Evolutionary conservation across 2,329 filamentous ascomycete species (phyloP), one percentile per base, ranked within the genome.

Genomic region (Neonectria hederae): DNA sequence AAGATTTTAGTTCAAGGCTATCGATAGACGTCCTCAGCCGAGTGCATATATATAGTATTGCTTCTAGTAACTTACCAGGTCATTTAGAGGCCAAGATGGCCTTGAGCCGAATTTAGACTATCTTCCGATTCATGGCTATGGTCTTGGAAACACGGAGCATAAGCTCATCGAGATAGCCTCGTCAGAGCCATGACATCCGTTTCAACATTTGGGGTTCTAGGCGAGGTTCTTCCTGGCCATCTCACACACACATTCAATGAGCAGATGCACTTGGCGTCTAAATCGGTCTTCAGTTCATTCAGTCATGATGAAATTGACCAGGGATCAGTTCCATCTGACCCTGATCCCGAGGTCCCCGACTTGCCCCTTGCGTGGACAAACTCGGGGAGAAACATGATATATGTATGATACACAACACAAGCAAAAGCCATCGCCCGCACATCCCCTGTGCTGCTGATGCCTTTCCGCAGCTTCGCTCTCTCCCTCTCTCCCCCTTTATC

Each of bases 371-470:
- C 19, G 48, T 49, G 48, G 46, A 17, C 26, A 49, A 51, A 45
- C n/a, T 46, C 35, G 62, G 48, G 54, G 62, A 28, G 32, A 56
- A 62, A 54, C 58, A 72, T 62, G 63, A 68, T 67, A 66, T 69
- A 61, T 67, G 63, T 74, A 70, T 70, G 64, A 66, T 71, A 73
- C 62, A 72, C 59, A 53, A 65, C 66, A 55, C 60, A 61, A 65
- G 26, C 28, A 57, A 28, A 53, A 38, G 38, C 26, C 43, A 42
- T 48, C 26, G 45, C 48, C 26, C 26, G 56, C 48, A 38, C 62
- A 40, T 46, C 43, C 62, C 28, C 43, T 24, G 61, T 53, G 40
- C 58, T 49, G 58, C 30, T 24, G 38, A 42, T 21, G 28, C 63
- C 64, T 48, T 55, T 57, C 65, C 65, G 62, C 67, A 70, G 62